phyloP scores from a whole-genome alignment of 1,284 basidiomycete species.

The Papiliotrema flavescens region DNA sequence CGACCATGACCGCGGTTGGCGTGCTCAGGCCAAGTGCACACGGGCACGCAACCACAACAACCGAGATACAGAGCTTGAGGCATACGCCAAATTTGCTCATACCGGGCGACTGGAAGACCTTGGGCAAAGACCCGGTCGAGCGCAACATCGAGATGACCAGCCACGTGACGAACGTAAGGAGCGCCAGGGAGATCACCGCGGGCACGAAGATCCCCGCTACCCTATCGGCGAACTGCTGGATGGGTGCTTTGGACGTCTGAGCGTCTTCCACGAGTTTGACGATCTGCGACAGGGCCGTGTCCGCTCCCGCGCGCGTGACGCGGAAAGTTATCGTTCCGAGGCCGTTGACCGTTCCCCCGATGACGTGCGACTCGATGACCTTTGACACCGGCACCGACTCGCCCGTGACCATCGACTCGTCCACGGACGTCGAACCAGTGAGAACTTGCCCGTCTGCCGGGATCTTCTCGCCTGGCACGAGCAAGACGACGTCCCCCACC shows the following conservation, averaged over 20 bases:
- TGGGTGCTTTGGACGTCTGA: slow-evolving; percentile 95
- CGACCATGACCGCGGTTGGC: slow-evolving; percentile 99
- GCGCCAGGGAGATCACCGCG: slow-evolving; percentile 75
- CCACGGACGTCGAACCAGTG: slow-evolving; percentile 78
- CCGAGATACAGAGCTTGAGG: slow-evolving; percentile 95
- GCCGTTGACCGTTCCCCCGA: slow-evolving; percentile 96
- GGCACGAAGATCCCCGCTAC: slow-evolving; percentile 97
- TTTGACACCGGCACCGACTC: slow-evolving; percentile 91
- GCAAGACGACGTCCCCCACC: slow-evolving; percentile 87
- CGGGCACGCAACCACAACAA: slow-evolving; percentile 97
- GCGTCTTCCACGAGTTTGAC: slow-evolving; percentile 96
- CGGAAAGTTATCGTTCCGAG: slow-evolving; percentile 93
- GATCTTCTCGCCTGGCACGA: slow-evolving; percentile 94
- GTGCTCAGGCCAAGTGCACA: slow-evolving; percentile 95
- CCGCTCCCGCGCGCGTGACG: slow-evolving; percentile 90
- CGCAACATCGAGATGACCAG: slow-evolving; percentile 68
- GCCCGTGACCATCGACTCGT: slow-evolving; percentile 97
- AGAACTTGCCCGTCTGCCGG: slow-evolving; percentile 92
- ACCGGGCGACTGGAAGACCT: slow-evolving; percentile 78
- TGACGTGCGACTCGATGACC: slow-evolving; percentile 73
- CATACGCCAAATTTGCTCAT: slow-evolving; percentile 86
- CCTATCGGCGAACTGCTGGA: slow-evolving; percentile 93
- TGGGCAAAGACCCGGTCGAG: slow-evolving; percentile 62
- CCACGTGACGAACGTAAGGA: slow-evolving; percentile 82
- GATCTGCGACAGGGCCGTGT: slow-evolving; percentile 93